A percentile compares a stretch with the other conserved stretches of the same genome.
phyloP scores from a whole-genome alignment of 495 filamentous ascomycete species.

The Extremus antarcticus region DNA sequence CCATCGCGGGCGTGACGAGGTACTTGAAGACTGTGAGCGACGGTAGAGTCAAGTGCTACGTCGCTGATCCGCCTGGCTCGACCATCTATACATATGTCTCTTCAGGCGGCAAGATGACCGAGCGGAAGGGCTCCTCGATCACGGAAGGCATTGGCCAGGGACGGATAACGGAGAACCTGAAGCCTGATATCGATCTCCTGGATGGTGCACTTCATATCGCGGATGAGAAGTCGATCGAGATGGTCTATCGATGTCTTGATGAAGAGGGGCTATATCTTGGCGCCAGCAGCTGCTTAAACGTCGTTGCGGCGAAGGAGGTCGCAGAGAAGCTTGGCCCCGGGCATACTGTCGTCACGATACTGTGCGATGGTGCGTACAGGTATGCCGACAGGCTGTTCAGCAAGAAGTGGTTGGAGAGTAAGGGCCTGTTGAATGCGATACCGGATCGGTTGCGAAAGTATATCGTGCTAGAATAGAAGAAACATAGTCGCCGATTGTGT shows the following conservation, averaged over 20 bases:
- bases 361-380: slow-evolving; percentile 91
- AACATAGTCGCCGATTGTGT: background rate
- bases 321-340: slow-evolving; percentile 83
- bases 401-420: slow-evolving; percentile 73
- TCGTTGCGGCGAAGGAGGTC: slow-evolving; percentile 88
- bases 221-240: slow-evolving; percentile 91
- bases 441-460: slow-evolving; percentile 82
- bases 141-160: slow-evolving; percentile 98
- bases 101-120: slow-evolving; percentile 68
- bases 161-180: slow-evolving; percentile 86
- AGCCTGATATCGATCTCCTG: slow-evolving; percentile 70
- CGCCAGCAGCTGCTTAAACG: slow-evolving; percentile 84
- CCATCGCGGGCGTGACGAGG: slow-evolving; percentile 77
- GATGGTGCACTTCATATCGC: slow-evolving; percentile 78
- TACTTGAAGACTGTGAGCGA: slow-evolving; percentile 78
- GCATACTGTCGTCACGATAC: slow-evolving; percentile 81
- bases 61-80: slow-evolving; percentile 87
- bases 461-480: slow-evolving; percentile 65
- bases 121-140: slow-evolving; percentile 79
- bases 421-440: slow-evolving; percentile 71
- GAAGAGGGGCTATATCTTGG: slow-evolving; percentile 96
- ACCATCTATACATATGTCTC: slow-evolving; percentile 87
- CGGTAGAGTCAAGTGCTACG: slow-evolving; percentile 74
- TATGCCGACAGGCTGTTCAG: slow-evolving; percentile 93
- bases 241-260: slow-evolving; percentile 95